Evolutionary conservation across 441 rosid genomes (phyloP), one percentile per base, ranked within the genome.

Genomic region (Syzygium syzygioides): DNA sequence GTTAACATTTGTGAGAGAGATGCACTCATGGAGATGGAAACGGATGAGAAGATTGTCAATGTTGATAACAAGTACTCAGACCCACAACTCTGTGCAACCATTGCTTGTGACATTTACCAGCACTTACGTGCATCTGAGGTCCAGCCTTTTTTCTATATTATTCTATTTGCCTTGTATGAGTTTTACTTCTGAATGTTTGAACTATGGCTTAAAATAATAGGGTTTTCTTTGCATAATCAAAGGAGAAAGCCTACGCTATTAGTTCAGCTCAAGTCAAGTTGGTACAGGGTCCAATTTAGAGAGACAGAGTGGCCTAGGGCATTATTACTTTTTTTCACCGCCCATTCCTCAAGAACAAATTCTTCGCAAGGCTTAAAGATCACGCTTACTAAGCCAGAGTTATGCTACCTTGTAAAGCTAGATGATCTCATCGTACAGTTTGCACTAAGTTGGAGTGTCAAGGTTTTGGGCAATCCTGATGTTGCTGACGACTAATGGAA

Each of bases 91-190:
- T 97, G 98, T 92, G 99, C 94, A 87, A 93, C 93, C 89, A 93
- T 94, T 91, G 98, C 99, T 88, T 94, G 95, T 88, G 99, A 98
- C 88, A 97, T 98, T 90, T 98, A 95, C 95, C 92, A 95, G 92
- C 98, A 97, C 86, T 93, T 97, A 88, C 95, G 95, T 68, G 96
- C 94, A 85, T 94, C 97, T 4, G 99, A 98, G 99, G 99, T 97
- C 79, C 55, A 34, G 52, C 60, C 85, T 25, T 89, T 62, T 87
- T 53, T 26, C 34, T 20, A 52, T 84, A 45, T 79, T 45, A 50
- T 71, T 64, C 14, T 52, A 56, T 41, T 28, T 37, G 54, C 88
- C 53, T 79, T 55, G 53, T 86, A 86, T 45, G 32, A 57, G 30
- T 64, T 80, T 87, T n/a, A 28, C 87, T 17, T 84, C 18, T 50